Evolutionary conservation across 164 flowering plant genomes (phyloP), one percentile per base, ranked within the genome.

Genomic region (Cinnamomum chago): DNA sequence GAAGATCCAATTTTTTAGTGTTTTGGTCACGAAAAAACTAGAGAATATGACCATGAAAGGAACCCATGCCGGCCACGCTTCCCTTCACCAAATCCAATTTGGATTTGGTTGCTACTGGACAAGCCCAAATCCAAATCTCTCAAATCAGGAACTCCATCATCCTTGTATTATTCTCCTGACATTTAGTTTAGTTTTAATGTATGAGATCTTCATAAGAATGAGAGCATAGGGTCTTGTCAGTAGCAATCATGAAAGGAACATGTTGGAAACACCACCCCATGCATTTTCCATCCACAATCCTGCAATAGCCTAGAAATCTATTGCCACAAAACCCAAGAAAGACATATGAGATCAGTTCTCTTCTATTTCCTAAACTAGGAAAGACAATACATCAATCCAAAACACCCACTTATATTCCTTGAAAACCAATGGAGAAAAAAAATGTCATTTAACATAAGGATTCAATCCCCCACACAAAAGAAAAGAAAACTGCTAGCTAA

Each of bases 241-340:
- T 15, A 64, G 75, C 68, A 72, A 72, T 72, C 30, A 72, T 72
- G 68, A 40, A n/a, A 40, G 64, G 74, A 62, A 72, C 62, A 72
- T 35, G 33, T 72, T 72, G 75, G 75, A 47, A 72, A 62, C 23
- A 50, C 58, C 75, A 72, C 35, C 75, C 60, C 75, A 30, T 3
- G 35, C 35, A 64, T 30, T 64, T 40, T 14, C 74, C 28, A 62
- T 35, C 52, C 74, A 72, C 33, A 62, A 60, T 28, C 40, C 74
- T 72, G 62, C 67, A 62, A 40, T 22, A 15, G 22, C 17, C 68
- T 72, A 64, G 62, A 66, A 62, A 62, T n/a, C 75, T 62, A 30
- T 51, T 12, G 30, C 74, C 58, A 55, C 73, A 51, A 22, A 64
- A 24, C 58, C 52, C 55, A 64, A 24, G 55, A 50, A 64, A 58